Conservation (phyloP, 257 asterid genomes). For the Rauvolfia tetraphylla region DNA sequence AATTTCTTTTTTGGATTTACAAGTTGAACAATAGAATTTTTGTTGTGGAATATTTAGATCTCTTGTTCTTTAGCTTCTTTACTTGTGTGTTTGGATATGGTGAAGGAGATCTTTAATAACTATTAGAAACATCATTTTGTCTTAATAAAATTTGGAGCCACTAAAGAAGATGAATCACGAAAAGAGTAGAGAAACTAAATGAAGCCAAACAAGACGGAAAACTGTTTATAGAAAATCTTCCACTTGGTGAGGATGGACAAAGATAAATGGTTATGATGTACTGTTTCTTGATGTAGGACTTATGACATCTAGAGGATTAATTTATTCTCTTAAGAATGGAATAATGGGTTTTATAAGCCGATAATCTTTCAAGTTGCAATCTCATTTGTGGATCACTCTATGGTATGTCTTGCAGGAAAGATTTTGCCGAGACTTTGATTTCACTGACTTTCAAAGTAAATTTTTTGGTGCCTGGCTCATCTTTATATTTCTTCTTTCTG, state of each 20-base stretch:
- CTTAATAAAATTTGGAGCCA: neutral
- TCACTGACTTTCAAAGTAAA: neutral
- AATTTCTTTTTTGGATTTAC: neutral
- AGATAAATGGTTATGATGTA: neutral
- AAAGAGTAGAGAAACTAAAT: neutral
- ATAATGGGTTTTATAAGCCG: neutral
- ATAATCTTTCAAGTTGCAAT: neutral
- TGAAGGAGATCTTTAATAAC: neutral
- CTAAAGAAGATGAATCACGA: neutral
- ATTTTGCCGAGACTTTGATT: neutral
- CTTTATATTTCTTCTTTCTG: neutral
- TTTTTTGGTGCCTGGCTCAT: neutral
- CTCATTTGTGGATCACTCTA: neutral
- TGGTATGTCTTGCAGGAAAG: neutral
- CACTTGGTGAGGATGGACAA: neutral
- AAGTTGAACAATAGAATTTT: neutral
- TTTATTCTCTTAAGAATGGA: neutral
- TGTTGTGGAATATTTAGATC: neutral
- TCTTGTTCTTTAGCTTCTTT: neutral
- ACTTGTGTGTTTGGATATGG: neutral
- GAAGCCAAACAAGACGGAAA: neutral
- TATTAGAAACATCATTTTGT: neutral
- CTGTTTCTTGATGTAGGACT: neutral
- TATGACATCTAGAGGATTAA: neutral
- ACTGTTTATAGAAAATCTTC: neutral